Base-by-base conservation (phyloP, 2,329 filamentous ascomycete species). In the Alternaria arbusti region DNA sequence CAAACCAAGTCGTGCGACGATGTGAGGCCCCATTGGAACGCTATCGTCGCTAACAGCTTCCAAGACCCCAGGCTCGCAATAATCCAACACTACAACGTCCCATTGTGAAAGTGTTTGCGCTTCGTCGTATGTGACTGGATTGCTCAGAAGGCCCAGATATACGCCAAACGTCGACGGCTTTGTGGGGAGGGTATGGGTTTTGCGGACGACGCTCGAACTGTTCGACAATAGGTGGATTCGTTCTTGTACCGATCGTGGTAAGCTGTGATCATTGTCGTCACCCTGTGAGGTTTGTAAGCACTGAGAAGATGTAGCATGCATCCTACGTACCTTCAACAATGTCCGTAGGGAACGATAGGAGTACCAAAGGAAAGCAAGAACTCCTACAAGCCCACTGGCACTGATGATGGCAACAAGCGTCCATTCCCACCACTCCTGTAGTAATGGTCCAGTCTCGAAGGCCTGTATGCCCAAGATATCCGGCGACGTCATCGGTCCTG, bases 151-250 rank as follows among this genome's bases (percentile, higher is more conserved):
- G 30, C 78, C 78, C 12, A 80, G 70, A 50, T 78, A 79, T 40
- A 79, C 77, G 17, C 77, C 78, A 57, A 80, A 80, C 6, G 75
- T 74, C 10, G 74, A 59, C 25, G 76, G 76, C 59, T 79, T 78
- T 25, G 69, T 30, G 7, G 68, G 69, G 23, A 72, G 63, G 12
- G 32, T 22, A 47, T 72, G 63, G n/a, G 64, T 67, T 49, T 69
- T 57, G n/a, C 67, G 68, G 36, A 74, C 52, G 12, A 65, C 54
- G 40, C 66, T 66, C 17, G 73, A 70, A 49, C 60, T 73, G 44
- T 67, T 61, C 1, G 68, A 73, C 8, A 77, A 61, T 2, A 74
- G 64, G 43, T 76, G 73, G 9, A 78, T 68, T 20, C 72, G 70
- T 64, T 78, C 74, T 57, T 76, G 70, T 28, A 78, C 70, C 9